Conservation (phyloP, 176 grass and related monocot species). For the Triticum turgidum region DNA sequence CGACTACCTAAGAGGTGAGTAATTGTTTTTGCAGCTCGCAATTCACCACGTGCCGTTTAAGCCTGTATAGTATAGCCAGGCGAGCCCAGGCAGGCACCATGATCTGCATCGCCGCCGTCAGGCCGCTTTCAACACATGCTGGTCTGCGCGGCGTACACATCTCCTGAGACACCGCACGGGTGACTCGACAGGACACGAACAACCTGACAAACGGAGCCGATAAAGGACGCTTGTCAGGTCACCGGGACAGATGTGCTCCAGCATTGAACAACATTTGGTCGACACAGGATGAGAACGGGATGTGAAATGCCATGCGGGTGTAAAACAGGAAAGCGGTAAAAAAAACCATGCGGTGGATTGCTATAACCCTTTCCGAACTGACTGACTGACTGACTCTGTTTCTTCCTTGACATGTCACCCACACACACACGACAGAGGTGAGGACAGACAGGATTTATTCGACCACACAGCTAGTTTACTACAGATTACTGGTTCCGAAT, state of each 20-base stretch:
- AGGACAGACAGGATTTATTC: conserved; percentile 7
- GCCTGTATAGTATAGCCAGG: background rate
- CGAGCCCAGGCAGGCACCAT: background rate
- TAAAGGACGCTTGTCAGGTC: background rate
- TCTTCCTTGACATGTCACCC: background rate
- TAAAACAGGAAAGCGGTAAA: background rate
- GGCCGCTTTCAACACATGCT: background rate
- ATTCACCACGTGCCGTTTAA: background rate
- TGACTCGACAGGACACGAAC: background rate
- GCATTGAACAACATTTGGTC: background rate
- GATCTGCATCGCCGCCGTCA: background rate
- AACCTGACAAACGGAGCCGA: background rate
- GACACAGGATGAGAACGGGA: background rate
- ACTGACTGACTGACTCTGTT: background rate
- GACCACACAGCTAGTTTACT: background rate
- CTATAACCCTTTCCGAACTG: background rate
- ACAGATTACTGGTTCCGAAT: background rate
- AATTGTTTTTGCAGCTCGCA: background rate
- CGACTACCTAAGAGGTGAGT: too few species aligned
- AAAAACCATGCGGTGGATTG: background rate
- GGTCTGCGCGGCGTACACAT: background rate
- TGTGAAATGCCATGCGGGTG: background rate
- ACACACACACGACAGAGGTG: background rate
- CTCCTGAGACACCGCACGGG: background rate
- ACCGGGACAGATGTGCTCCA: background rate